Conservation (phyloP, 768 basidiomycete species). For the Amanita rubescens region DNA sequence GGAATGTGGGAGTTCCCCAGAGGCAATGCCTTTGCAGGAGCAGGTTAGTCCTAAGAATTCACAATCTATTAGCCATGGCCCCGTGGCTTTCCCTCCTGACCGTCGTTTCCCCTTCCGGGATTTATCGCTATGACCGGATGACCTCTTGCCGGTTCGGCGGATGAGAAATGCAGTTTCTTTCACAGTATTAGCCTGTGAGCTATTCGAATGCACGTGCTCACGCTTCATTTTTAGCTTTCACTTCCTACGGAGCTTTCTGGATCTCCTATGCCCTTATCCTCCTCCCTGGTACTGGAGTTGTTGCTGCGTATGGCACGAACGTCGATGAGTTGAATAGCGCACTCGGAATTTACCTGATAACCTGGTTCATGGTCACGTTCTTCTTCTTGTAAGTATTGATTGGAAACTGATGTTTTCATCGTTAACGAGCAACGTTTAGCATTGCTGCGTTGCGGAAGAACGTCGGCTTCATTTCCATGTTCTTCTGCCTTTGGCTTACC, state of each 20-base stretch:
- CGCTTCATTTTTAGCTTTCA: constrained; percentile 49
- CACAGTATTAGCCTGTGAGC: too few relatives aligned
- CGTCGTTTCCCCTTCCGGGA: constrained; percentile 10
- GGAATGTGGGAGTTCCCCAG: constrained; percentile 84
- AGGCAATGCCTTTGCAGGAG: constrained; percentile 65
- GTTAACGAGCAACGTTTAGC: constrained; percentile 14
- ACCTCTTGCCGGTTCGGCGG: too few relatives aligned
- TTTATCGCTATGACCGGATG: background rate
- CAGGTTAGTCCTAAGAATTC: constrained; percentile 51
- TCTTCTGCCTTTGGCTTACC: constrained; percentile 30
- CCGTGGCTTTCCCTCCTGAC: background rate
- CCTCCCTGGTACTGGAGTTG: constrained; percentile 62
- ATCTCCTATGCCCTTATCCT: constrained; percentile 71
- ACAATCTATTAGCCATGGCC: constrained; percentile 28
- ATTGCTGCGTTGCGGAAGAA: constrained; percentile 32
- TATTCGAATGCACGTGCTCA: background rate
- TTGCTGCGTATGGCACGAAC: constrained; percentile 37
- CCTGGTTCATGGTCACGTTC: constrained; percentile 70
- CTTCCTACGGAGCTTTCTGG: constrained; percentile 85
- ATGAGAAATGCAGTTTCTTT: background rate
- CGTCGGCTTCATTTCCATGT: constrained; percentile 31
- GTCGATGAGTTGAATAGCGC: constrained; percentile 39
- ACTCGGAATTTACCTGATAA: constrained; percentile 65
- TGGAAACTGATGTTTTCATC: background rate
- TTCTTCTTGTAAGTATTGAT: constrained; percentile 47